Base-by-base conservation (phyloP, 306 rosid species). In the Sicyos baderoa region DNA sequence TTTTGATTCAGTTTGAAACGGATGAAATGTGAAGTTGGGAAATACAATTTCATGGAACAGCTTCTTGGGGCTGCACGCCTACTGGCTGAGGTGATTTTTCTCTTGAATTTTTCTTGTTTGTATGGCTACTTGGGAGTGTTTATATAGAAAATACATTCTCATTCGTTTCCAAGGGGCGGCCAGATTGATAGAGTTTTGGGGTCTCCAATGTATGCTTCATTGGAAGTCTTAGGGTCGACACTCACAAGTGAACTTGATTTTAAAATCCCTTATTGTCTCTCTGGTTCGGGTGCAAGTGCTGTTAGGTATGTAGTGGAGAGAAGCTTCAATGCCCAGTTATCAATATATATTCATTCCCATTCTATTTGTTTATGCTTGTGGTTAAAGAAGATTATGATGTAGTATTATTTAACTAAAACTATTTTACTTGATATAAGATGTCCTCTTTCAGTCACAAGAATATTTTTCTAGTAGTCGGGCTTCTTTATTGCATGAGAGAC, bases 61-160 rank as follows among this genome's bases (percentile, higher is more conserved):
- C 85, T 92, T 75, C 49, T 86, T 52, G 98, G 96, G 79, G 90
- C 85, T 72, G 88, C 89, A 56, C 87, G 91, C 22, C 73, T 93
- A 67, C 78, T 89, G 18, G 79, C 84, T 14, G 83, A 85, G 98
- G 98, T 93, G 66, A 71, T 44, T 0, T 72, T 72, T 56, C 66
- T 18, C 50, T 66, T 67, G 19, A 54, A 52, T 54, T 54, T 68
- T 18, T 37, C 44, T 73, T 78, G 61, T 44, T n/a, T 52, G 50
- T 27, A 27, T 29, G n/a, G 32, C 32, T 11, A n/a, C 4, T 23
- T 17, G 22, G 35, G 58, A 25, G 23, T 4, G 0, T 16, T 51
- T 37, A 35, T 61, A 32, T 21, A 40, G 9, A 40, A 17, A 5
- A 4, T 1, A 0, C 44, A 4, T 40, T 35, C 42, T 0, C 8